Percentiles rank a stretch among this genome's conserved stretches.
Conservation (phyloP, 257 asterid genomes). For the Solanum paucissectum region DNA sequence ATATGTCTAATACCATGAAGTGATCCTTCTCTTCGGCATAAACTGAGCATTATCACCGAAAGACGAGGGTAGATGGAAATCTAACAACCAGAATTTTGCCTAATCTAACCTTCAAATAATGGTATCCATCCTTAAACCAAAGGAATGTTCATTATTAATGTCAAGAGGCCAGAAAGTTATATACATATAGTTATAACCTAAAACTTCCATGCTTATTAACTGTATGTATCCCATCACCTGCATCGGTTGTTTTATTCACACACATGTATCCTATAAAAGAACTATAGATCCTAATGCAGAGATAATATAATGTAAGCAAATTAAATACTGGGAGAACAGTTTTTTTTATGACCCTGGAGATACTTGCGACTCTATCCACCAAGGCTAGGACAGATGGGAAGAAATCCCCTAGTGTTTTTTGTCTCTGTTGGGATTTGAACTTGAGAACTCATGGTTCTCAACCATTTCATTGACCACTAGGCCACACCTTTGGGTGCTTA, state of each 20-base stretch:
- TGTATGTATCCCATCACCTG: neutral
- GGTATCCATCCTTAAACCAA: neutral
- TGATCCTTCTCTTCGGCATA: neutral
- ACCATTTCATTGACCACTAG: neutral
- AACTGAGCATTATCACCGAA: neutral
- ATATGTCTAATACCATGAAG: neutral
- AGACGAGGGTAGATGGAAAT: neutral
- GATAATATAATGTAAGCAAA: neutral
- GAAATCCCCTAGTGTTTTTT: neutral
- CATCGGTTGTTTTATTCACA: neutral
- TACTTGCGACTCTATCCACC: neutral
- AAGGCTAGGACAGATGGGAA: neutral
- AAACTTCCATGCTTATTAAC: neutral
- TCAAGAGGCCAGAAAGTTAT: neutral
- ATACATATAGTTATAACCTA: neutral
- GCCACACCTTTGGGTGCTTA: neutral
- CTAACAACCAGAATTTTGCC: neutral
- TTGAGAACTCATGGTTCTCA: neutral
- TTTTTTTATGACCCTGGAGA: neutral
- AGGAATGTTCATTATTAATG: neutral
- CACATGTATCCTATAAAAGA: neutral
- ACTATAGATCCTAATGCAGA: neutral
- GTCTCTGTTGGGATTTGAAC: neutral
- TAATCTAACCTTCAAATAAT: neutral
- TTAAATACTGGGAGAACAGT: neutral